These are phyloP conservation scores for Wickerhamiella cacticola DNA, from an alignment of 805 yeast species.

Conservation along the genomic window DNA sequence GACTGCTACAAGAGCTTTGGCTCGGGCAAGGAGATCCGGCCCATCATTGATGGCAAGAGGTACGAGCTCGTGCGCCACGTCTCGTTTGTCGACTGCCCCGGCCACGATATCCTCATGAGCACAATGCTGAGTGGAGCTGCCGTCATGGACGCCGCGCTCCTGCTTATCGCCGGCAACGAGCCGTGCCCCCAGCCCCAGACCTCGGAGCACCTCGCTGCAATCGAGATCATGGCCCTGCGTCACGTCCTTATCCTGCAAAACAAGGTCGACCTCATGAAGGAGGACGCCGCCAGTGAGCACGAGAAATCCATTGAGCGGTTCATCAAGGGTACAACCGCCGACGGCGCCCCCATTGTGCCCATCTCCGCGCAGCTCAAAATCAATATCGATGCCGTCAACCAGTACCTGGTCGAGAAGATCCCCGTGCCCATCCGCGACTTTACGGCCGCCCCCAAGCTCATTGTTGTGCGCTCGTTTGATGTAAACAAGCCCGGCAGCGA, in stretches of 20 bases:
- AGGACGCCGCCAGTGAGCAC: conserved; percentile 92
- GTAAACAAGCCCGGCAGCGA: conserved; percentile 99
- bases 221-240: conserved; percentile 95
- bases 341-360: conserved; percentile 98
- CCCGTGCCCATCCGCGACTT: conserved; percentile 97
- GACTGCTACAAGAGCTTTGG: conserved; percentile 90
- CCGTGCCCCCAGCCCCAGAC: conserved; percentile 99
- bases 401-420: conserved; percentile 84
- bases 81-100: conserved; percentile 98
- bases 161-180: conserved; percentile 96
- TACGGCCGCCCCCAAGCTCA: conserved; percentile 82
- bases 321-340: conserved; percentile 96
- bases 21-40: conserved; percentile 87
- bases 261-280: conserved; percentile 97
- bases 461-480: conserved; percentile 96
- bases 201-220: conserved; percentile 97
- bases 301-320: conserved; percentile 83
- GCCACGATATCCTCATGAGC: conserved; percentile 99
- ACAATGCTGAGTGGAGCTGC: conserved; percentile 99
- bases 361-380: conserved; percentile 97
- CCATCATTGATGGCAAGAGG: conserved; percentile 79
- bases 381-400: conserved; percentile 97
- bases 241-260: conserved; percentile 94
- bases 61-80: conserved; percentile 89
- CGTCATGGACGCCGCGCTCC: conserved; percentile 97